phyloP scores from a whole-genome alignment of 164 flowering plant species.

The Liriodendron chinense region DNA sequence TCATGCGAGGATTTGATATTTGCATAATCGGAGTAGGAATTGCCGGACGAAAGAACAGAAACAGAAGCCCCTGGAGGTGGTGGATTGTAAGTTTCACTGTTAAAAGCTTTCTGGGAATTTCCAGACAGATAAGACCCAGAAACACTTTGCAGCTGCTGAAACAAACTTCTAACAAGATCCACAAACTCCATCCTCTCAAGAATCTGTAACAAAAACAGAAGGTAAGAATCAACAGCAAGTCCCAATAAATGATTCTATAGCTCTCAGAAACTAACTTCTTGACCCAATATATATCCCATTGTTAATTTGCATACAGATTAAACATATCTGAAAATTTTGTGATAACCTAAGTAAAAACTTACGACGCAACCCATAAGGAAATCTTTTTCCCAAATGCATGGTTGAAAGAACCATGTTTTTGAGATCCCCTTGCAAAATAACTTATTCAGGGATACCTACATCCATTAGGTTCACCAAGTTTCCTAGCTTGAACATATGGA shows the following conservation, averaged over 20 bases:
- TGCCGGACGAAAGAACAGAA: conserved; percentile 29
- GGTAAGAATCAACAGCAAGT: conserved; percentile 1
- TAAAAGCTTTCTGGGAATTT: conserved; percentile 21
- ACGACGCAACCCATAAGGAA: not conserved
- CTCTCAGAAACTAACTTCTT: not conserved
- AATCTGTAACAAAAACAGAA: conserved; percentile 41
- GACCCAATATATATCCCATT: not conserved
- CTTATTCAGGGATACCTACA: not conserved
- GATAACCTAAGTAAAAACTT: not conserved
- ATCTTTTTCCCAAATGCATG: not conserved
- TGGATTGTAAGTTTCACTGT: conserved; percentile 24
- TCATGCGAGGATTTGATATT: conserved; percentile 16
- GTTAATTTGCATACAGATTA: not conserved
- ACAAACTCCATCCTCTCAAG: conserved; percentile 48
- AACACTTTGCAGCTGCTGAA: conserved; percentile 29
- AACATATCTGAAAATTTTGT: not conserved
- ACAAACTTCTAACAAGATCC: conserved; percentile 39
- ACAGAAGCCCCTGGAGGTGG: conserved; percentile 29
- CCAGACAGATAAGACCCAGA: conserved; percentile 16
- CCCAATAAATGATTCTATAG: not conserved
- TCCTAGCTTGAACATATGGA: not conserved
- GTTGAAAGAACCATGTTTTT: not conserved
- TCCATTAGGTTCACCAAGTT: not conserved
- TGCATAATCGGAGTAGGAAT: conserved; percentile 22
- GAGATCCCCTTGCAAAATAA: not conserved